Evolutionary conservation across 495 filamentous ascomycete species (phyloP).

Genomic region (Penicillium mononematosum): DNA sequence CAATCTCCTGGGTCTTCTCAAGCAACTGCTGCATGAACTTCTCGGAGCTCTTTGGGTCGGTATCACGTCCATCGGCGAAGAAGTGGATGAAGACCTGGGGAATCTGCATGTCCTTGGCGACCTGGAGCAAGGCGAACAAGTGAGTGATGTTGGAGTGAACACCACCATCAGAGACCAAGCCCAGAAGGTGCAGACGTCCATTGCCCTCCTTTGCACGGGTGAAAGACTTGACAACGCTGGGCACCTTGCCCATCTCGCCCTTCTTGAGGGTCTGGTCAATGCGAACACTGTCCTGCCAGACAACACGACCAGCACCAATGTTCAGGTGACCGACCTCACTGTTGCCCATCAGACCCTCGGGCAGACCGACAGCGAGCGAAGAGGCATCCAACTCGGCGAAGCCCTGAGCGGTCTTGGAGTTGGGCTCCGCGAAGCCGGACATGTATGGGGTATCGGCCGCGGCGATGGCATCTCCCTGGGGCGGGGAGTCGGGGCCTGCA

Average conservation of each 20-base stretch:
- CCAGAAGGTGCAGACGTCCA: slow-evolving; percentile 87
- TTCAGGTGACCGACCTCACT: slow-evolving; percentile 98
- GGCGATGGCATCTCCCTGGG: slow-evolving; percentile 89
- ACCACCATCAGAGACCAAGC: slow-evolving; percentile 90
- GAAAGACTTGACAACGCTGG: slow-evolving; percentile 75
- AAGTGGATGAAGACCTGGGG: slow-evolving; percentile 97
- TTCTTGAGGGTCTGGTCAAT: slow-evolving; percentile 96
- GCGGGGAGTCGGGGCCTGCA: slow-evolving; percentile 69
- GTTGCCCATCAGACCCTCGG: slow-evolving; percentile 98
- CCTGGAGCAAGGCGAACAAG: slow-evolving; percentile 77
- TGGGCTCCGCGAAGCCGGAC: slow-evolving; percentile 66
- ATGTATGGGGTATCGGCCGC: slow-evolving; percentile 88
- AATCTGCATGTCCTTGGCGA: slow-evolving; percentile 83
- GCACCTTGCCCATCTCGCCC: slow-evolving; percentile 71
- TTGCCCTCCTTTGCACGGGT: slow-evolving; percentile 80
- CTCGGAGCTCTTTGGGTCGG: slow-evolving; percentile 87
- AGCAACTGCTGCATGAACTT: slow-evolving; percentile 85
- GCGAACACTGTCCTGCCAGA: slow-evolving; percentile 98
- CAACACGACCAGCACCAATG: slow-evolving; percentile 95
- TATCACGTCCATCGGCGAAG: slow-evolving; percentile 97
- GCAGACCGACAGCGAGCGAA: slow-evolving; percentile 90
- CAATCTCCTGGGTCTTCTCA: slow-evolving; percentile 75
- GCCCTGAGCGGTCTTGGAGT: slow-evolving; percentile 67
- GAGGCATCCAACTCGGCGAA: slow-evolving; percentile 91
- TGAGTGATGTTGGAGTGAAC: slow-evolving; percentile 96